phyloP scores from a whole-genome alignment of 1,139 yeast genomes.

The Candida tropicalis region DNA sequence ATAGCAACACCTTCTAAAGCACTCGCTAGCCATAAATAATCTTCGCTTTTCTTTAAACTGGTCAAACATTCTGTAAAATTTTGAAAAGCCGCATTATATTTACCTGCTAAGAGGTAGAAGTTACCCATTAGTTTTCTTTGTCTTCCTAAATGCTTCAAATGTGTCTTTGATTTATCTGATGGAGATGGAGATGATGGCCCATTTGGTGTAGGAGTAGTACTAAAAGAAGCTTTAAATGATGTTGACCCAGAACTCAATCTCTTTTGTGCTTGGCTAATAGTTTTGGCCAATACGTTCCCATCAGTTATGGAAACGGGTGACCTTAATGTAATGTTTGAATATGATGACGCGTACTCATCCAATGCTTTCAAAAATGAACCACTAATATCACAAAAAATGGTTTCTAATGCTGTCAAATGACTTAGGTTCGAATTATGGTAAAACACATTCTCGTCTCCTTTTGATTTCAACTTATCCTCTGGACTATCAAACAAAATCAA shows the following conservation, averaged over 20 bases:
- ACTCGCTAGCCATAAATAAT: slow-evolving; percentile 85
- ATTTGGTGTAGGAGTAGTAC: too few relatives aligned
- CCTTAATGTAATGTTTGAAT: slow-evolving; percentile 67
- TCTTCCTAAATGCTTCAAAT: slow-evolving; percentile 58
- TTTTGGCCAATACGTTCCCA: slow-evolving; percentile 51
- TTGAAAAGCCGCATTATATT: slow-evolving; percentile 67
- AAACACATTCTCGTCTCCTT: slow-evolving; percentile 17
- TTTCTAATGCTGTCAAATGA: slow-evolving; percentile 54
- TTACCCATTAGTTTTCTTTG: slow-evolving; percentile 76
- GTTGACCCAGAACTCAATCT: slow-evolving; percentile 41
- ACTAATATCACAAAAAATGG: slow-evolving; percentile 74
- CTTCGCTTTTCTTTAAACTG: slow-evolving; percentile 63
- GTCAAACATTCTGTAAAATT: slow-evolving; percentile 73
- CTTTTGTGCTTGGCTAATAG: slow-evolving; percentile 54
- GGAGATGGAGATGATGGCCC: slow-evolving; percentile 9
- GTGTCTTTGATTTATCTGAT: slow-evolving; percentile 28
- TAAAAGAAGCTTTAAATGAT: slow-evolving; percentile 38
- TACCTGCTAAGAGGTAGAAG: slow-evolving; percentile 78
- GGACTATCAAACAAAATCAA: slow-evolving; percentile 63
- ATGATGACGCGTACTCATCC: slow-evolving; percentile 69
- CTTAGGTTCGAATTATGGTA: slow-evolving; percentile 25
- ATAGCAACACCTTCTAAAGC: slow-evolving; percentile 81
- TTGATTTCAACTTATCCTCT: slow-evolving; percentile 21
- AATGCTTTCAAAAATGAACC: slow-evolving; percentile 63
- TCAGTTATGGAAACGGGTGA: slow-evolving; percentile 71